A percentile compares a stretch with the other conserved stretches of the same genome.
Conservation (phyloP, 495 filamentous ascomycete genomes). For the Copromyces sp. region DNA sequence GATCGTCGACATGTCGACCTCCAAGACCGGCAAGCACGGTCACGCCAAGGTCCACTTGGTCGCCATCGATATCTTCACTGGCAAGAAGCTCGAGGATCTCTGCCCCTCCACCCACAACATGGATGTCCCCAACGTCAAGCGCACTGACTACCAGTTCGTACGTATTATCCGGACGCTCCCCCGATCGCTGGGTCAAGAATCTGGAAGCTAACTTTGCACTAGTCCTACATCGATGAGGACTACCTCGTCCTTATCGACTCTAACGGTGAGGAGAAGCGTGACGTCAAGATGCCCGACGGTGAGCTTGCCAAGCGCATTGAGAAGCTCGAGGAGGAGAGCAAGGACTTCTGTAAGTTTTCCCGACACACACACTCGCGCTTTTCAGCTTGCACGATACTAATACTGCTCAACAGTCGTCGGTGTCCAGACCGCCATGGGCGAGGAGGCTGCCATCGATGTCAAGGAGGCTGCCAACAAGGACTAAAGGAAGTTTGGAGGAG, state of each 20-base stretch:
- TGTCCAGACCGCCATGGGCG: constrained; percentile 89
- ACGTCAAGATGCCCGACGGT: constrained; percentile 86
- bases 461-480: constrained; percentile 63
- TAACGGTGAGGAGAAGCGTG: constrained; percentile 76
- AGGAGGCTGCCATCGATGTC: constrained; percentile 84
- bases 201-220: background rate
- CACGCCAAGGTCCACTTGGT: constrained; percentile 99
- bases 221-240: constrained; percentile 67
- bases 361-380: background rate
- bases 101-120: constrained; percentile 99
- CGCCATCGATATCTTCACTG: constrained; percentile 96
- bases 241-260: constrained; percentile 84
- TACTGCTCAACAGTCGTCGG: constrained; percentile 57
- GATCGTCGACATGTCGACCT: constrained; percentile 99
- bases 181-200: background rate
- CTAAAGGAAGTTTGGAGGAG: constrained; percentile 2
- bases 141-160: constrained; percentile 88
- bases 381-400: constrained; percentile 12
- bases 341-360: constrained; percentile 65
- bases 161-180: constrained; percentile 27
- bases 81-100: constrained; percentile 98
- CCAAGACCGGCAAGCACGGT: constrained; percentile 99
- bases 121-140: constrained; percentile 90
- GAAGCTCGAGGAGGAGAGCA: constrained; percentile 56
- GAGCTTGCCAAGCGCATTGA: constrained; percentile 75